phyloP scores from a whole-genome alignment of 225 moss, liverwort and hornwort species.

The Pseudoscleropodium purum region DNA sequence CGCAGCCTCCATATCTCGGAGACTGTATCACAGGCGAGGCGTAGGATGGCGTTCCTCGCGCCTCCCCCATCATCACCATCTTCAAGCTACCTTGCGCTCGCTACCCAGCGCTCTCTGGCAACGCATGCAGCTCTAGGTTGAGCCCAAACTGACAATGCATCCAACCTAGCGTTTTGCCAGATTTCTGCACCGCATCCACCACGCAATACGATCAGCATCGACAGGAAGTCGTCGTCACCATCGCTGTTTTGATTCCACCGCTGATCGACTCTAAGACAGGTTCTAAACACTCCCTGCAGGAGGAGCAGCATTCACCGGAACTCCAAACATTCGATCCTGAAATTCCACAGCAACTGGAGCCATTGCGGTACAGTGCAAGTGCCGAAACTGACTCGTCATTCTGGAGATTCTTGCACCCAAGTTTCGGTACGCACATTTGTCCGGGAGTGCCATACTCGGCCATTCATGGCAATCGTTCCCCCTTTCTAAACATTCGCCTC shows the following conservation, averaged over 20 bases:
- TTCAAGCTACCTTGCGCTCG: background rate
- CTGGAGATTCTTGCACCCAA: background rate
- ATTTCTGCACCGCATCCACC: background rate
- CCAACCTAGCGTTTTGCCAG: background rate
- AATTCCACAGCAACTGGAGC: background rate
- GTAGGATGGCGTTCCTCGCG: slow-evolving; percentile 14
- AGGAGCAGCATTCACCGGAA: background rate
- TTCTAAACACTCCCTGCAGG: background rate
- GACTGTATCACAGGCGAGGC: slow-evolving; percentile 12
- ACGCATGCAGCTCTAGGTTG: background rate
- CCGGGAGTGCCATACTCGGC: background rate
- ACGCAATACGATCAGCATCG: background rate
- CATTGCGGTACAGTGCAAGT: background rate
- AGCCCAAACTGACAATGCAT: background rate
- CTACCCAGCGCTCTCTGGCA: background rate
- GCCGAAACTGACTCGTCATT: background rate
- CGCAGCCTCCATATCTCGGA: slow-evolving; percentile 38
- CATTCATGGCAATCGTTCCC: background rate
- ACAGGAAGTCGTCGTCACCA: background rate
- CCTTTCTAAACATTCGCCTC: background rate
- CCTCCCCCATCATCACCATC: slow-evolving; percentile 6
- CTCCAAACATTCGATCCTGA: background rate
- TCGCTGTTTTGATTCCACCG: background rate
- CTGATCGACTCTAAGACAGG: background rate
- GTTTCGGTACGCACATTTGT: background rate